A percentile compares a stretch with the other conserved stretches of the same genome.
phyloP scores from a whole-genome alignment of 1,284 basidiomycete species.

The Apiotrichum gracile region DNA sequence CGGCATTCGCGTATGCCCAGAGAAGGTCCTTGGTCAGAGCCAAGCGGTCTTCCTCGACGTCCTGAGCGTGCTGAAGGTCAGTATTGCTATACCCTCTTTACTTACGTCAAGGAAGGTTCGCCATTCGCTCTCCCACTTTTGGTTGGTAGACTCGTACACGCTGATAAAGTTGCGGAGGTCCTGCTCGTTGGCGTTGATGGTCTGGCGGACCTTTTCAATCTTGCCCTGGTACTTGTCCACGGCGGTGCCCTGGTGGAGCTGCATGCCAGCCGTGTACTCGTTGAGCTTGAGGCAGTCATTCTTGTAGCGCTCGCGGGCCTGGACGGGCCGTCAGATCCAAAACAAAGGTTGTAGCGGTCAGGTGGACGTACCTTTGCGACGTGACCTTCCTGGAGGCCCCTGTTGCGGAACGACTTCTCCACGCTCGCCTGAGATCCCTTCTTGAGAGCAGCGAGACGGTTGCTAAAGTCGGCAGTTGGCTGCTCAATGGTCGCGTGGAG shows the following conservation, averaged over 20 bases:
- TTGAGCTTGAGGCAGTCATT: constrained; percentile 91
- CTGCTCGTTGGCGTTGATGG: constrained; percentile 79
- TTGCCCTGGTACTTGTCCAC: constrained; percentile 84
- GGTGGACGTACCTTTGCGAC: constrained; percentile 57
- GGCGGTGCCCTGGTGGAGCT: constrained; percentile 87
- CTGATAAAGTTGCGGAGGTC: constrained; percentile 86
- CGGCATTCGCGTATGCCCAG: constrained; percentile 93
- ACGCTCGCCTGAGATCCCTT: constrained; percentile 60
- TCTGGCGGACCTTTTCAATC: constrained; percentile 82
- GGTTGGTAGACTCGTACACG: constrained; percentile 70
- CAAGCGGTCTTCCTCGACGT: constrained; percentile 88
- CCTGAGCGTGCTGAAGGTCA: constrained; percentile 65
- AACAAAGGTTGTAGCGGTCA: neutral
- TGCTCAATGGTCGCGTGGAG: constrained; percentile 71
- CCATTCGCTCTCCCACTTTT: constrained; percentile 92
- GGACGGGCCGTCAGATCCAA: constrained; percentile 1
- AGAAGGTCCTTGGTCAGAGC: constrained; percentile 92
- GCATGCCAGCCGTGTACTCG: constrained; percentile 87
- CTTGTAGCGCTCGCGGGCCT: constrained; percentile 90
- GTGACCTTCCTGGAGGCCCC: constrained; percentile 74
- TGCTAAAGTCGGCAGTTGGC: constrained; percentile 59
- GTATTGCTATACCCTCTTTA: neutral
- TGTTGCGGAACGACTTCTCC: constrained; percentile 82
- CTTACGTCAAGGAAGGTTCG: constrained; percentile 75
- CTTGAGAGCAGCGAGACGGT: constrained; percentile 67